Evolutionary conservation across 2,329 filamentous ascomycete species (phyloP), one percentile per base, ranked within the genome.

Genomic region (Plectosphaerella cucumerina): DNA sequence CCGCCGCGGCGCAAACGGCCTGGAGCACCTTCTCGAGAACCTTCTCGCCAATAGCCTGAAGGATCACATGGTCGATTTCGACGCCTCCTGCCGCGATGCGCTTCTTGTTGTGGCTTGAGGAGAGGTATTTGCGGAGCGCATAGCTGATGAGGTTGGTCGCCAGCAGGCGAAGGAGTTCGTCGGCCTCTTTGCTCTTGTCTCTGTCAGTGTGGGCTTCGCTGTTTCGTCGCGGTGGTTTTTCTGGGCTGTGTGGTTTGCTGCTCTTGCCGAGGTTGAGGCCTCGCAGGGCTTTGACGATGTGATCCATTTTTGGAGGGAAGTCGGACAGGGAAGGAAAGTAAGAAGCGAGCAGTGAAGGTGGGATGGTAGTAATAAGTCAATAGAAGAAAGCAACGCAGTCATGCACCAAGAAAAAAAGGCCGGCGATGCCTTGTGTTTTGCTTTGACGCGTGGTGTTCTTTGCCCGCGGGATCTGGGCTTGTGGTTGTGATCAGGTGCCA

Each of bases 41-140:
- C 5, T 21, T 52, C 47, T 48, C 41, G 6, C 54, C 52, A 5
- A 56, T 26, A 21, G 48, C 35, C 22, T 56, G 52, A 34, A 54
- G 45, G 44, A 52, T 48, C 11, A 54, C 54, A 18, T 20, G 20
- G 6, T 56, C 54, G 35, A 54, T 39, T 20, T 43, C 47, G 6
- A 3, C 37, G 39, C 43, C 45, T 37, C 31, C 44, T 31, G 20
- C 9, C 4, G 42, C 44, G 33, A 33, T 43, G 39, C 39, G 39
- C 39, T 42, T 42, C n/a, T 42, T 12, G 39, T 42, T 42, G 17
- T 42, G 39, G n/a, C n/a, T 4, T 20, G 39, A 42, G 17, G 48
- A 46, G 23, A 50, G 48, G 50, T 55, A 55, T 23, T 53, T 53
- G 12, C 48, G 42, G 5, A 55, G 48, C 4, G 53, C 53, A 23